Conservation (phyloP, 2,329 filamentous ascomycete species). For the Pseudofabraea citricarpa region DNA sequence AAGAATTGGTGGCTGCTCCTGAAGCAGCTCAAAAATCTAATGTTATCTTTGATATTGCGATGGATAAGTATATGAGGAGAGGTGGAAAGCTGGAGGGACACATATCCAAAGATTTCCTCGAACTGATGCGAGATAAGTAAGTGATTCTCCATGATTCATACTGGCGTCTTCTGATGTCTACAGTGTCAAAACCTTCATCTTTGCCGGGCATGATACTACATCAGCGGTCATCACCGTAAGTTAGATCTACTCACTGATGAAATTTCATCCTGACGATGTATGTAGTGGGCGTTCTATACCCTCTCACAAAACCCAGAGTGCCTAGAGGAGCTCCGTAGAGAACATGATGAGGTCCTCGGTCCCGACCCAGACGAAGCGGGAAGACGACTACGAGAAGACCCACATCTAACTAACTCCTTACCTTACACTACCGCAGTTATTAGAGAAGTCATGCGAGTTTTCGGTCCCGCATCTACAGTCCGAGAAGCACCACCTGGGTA, state of each 20-base stretch:
- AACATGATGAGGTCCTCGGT: conserved; percentile 17
- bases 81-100: conserved; percentile 1
- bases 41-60: conserved; percentile 7
- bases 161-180: no score
- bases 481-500: background rate
- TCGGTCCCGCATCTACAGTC: conserved; percentile 29
- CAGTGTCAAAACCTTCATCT: conserved; percentile 18
- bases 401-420: conserved; percentile 12
- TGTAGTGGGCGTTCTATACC: conserved; percentile 11
- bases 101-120: conserved; percentile 6
- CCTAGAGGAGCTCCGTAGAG: conserved; percentile 10
- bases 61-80: conserved; percentile 7
- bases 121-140: conserved; percentile 8
- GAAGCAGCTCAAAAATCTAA: background rate
- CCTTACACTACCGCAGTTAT: conserved; percentile 16
- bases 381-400: conserved; percentile 5
- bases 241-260: background rate
- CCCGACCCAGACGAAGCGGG: conserved; percentile 4
- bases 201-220: conserved; percentile 21
- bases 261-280: background rate
- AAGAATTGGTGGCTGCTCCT: background rate
- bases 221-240: conserved; percentile 2
- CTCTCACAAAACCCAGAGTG: conserved; percentile 9
- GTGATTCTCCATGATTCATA: no score
- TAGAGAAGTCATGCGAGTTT: conserved; percentile 16